A percentile compares a stretch with the other conserved stretches of the same genome.
Evolutionary conservation across 805 yeast species (phyloP).

Genomic region (Starmerella khaoyaiensis): DNA sequence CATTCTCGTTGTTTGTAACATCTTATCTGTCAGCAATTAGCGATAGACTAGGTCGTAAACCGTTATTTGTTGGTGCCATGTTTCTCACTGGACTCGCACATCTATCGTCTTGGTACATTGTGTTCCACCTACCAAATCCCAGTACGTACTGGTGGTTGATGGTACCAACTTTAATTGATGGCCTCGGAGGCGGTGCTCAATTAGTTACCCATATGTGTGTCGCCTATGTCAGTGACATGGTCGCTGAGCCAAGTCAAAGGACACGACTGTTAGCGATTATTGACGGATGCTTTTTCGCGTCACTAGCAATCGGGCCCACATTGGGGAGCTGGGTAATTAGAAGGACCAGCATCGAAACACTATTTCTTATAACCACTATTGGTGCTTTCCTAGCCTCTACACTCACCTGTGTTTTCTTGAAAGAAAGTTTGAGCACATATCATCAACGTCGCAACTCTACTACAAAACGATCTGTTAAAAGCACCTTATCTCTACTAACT

Average conservation of each 20-base stretch:
- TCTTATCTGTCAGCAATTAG: conserved; percentile 19
- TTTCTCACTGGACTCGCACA: conserved; percentile 10
- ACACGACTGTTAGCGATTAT: conserved; percentile 17
- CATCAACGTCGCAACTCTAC: conserved; percentile 16
- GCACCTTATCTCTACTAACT: conserved; percentile 9
- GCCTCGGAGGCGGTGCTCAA: conserved; percentile 19
- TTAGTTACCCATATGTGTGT: conserved; percentile 15
- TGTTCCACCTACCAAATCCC: conserved; percentile 16
- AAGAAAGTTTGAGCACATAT: conserved; percentile 18
- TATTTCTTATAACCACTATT: conserved; percentile 10
- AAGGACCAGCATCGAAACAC: conserved; percentile 11
- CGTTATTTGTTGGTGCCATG: conserved; percentile 16
- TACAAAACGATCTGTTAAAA: conserved; percentile 6
- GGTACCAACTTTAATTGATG: conserved; percentile 18
- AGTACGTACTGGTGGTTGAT: conserved; percentile 20
- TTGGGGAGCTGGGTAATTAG: conserved; percentile 18
- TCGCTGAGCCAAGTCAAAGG: conserved; percentile 17
- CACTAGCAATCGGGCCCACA: conserved; percentile 21
- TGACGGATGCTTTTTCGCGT: conserved; percentile 19
- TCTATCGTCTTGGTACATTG: conserved; percentile 18
- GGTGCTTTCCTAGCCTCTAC: conserved; percentile 8
- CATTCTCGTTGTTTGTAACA: conserved; percentile 11
- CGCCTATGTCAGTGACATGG: conserved; percentile 21
- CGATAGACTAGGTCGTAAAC: conserved; percentile 22
- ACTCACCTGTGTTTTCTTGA: conserved; percentile 10